Evolutionary conservation across 192 early-diverging fungal species (phyloP), one percentile per base, ranked within the genome.

Genomic region (Chytriomyces sp.): DNA sequence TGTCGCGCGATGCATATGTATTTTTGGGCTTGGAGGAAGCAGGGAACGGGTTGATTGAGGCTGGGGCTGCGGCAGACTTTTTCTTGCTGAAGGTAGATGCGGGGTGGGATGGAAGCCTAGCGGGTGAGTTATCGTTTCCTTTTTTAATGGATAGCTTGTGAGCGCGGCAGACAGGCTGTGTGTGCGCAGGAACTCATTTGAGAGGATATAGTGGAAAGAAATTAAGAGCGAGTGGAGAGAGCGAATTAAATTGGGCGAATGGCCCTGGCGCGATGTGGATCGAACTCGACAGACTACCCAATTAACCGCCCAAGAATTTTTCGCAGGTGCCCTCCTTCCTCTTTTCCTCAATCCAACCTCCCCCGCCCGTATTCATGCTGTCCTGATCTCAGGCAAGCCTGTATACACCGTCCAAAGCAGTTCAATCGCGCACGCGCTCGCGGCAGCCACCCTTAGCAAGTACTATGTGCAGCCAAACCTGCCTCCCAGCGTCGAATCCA

Each of bases 381-480:
- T 77, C 14, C 75, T 75, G 58, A 75, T 70, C 17, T 10, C 54
- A 19, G 81, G 81, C 5, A 61, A 34, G 14, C 33, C 75, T 33
- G 54, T 66, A 5, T 64, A 73, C 64, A 38, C 72, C 5, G 30
- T 57, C 6, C 41, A 60, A 53, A 40, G 28, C 31, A 28, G 63
- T n/a, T 17, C 56, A 25, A 70, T 81, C 40, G 39, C 70, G 1
- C 54, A 63, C 10, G 28, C 34, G 25, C 56, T 82, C 26, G 75
- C 78, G n/a, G 31, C 70, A 19, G 34, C 71, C 19, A 57, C 78
- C 8, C 41, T 84, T 5, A 25, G 17, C 7, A 53, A 41, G 14
- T 81, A 80, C 58, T 84, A 81, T 61, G 32, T 40, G 33, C 32
- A 54, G 14, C 60, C 62, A 4, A 84, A 81, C 56, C 32, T 54